Base-by-base conservation (phyloP, 352 stramenopile genomes). In the Globisporangium radiosum region DNA sequence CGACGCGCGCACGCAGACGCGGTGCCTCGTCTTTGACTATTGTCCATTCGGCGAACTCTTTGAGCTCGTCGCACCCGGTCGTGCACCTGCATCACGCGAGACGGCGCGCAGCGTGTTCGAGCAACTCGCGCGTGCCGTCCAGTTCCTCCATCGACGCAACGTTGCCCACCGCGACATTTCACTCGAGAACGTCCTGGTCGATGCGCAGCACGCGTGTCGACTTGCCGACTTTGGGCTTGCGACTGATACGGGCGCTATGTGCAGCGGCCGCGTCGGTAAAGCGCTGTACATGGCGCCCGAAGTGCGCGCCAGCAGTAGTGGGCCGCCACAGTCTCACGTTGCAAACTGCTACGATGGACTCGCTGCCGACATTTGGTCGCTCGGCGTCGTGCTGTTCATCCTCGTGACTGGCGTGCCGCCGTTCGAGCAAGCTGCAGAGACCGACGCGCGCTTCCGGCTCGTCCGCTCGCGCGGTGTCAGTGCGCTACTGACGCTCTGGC, bases 161-260 rank as follows among this genome's bases (percentile, higher is more conserved):
- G 79, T 88, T 33, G 77, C 78, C 8, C 80, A 90, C 55, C 78
- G 77, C 52, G 79, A 89, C 52, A 55, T 90, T 49, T 88, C 77
- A 15, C 60, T 87, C 15, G 80, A 90, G 58, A 90, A 90, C 44
- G 69, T 88, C 17, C 65, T 90, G 15, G 53, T 90, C 36, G 78
- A 87, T 52, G 66, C 54, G 37, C 52, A 62, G 9, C 63, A 60
- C 1, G 59, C 76, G 13, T 89, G 76, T 44, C 72, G 76, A 17
- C 63, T 82, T 2, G 71, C 63, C 4, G 78, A 89, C 57, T 85
- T 89, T 66, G 78, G 78, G 7, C 68, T 89, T 14, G 68, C 78
- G 49, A 76, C 65, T 48, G 69, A 73, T 38, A 49, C 64, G 2
- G 78, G 76, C 4, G 60, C 57, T 0, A 52, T 56, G 56, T 84